phyloP scores from a whole-genome alignment of 495 filamentous ascomycete species.

The Margaritispora aquatica region DNA sequence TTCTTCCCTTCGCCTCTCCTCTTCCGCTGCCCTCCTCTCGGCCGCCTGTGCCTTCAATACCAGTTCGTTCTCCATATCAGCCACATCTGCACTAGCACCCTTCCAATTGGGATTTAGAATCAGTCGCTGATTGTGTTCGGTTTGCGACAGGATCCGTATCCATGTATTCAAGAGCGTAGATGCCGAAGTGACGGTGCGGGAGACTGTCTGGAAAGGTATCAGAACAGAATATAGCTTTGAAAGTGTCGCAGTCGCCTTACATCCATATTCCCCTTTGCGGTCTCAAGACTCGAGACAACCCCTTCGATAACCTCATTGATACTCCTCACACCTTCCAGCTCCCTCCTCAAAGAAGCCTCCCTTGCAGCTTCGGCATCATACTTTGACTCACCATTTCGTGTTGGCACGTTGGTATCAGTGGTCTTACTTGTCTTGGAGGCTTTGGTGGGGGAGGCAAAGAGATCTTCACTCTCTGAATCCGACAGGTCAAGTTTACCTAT shows the following conservation, averaged over 20 bases:
- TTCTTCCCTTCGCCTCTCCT: conserved; percentile 68
- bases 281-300: conserved; percentile 70
- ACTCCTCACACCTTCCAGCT: conserved; percentile 74
- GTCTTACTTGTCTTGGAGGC: conserved; percentile 15
- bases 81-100: conserved; percentile 76
- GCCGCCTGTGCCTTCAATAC: conserved; percentile 62
- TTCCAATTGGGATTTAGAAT: conserved; percentile 87
- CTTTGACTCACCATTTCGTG: conserved; percentile 42
- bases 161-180: conserved; percentile 92
- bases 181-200: conserved; percentile 77
- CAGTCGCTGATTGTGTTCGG: conserved; percentile 91
- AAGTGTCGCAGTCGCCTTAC: conserved; percentile 37
- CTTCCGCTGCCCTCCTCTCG: conserved; percentile 66
- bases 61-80: conserved; percentile 75
- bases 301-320: conserved; percentile 85
- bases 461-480: conserved; percentile 61
- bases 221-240: background rate
- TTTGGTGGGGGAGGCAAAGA: conserved; percentile 66
- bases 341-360: conserved; percentile 65
- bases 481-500: conserved; percentile 36
- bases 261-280: conserved; percentile 86
- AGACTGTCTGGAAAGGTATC: conserved; percentile 61
- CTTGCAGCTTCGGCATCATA: conserved; percentile 65
- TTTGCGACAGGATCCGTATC: conserved; percentile 92
- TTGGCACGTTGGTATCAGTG: conserved; percentile 15